Base-by-base conservation (phyloP, 208 protist species). In the Wallacemonas collosoma region DNA sequence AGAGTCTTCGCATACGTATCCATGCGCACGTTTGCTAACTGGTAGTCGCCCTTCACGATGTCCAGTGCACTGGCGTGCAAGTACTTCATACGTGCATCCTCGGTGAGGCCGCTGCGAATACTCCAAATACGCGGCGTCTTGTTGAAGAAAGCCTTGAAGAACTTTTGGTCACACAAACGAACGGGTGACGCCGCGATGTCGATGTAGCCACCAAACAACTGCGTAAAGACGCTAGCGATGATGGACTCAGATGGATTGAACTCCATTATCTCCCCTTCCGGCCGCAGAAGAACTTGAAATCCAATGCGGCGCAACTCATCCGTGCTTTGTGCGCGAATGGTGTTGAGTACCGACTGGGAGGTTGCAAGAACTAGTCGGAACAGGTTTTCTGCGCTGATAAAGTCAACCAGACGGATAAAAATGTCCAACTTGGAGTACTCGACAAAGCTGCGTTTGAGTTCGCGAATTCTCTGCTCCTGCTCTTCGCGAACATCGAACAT, bases 401-500 rank as follows among this genome's bases (percentile, higher is more conserved):
- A 85, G 72, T 98, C 96, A 11, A 91, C 78, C n/a, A 98, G 73
- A 4, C 94, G 79, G 69, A 98, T 85, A 74, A 97, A 98, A 15
- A 89, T 67, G 55, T 95, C 90, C 47, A 98, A 63, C 76, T 97
- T 93, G 17, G 82, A 87, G 66, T 97, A 96, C 66, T 98, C 93
- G 11, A 95, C 90, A 45, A 97, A 86, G 63, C 94, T 97, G n/a
- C 91, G 81, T 71, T 98, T 98, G 38, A 98, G 78, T 47, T 95
- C 90, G 43, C 88, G 86, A 82, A 95, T 91, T 73, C 83, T 47
- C 63, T 89, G 71, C 71, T 90, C 76, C 70, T 96, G 86, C 72
- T 98, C 96, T 39, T 87, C 70, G 40, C 89, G 85, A 8, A 91
- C 88, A n/a, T 97, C 91, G 14, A 95, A 83, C 96, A 98, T 98